A percentile compares a stretch with the other conserved stretches of the same genome.
Conservation (phyloP, 2,329 filamentous ascomycete species). For the Trichoderma polysporum region DNA sequence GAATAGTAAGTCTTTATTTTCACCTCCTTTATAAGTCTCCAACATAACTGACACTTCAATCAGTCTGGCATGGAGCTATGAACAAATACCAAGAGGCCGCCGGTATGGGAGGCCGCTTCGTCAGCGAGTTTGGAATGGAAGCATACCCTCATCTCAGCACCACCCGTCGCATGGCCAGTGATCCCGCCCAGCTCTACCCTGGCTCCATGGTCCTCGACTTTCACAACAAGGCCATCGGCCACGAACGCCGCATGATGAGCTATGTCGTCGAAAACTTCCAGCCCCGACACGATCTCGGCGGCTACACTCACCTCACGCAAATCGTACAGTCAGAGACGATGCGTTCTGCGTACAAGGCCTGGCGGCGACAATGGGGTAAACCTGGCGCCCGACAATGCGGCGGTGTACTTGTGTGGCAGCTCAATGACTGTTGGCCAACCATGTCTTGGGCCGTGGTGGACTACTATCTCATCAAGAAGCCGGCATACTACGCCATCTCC, state of each 20-base stretch:
- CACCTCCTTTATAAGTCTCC: not conserved
- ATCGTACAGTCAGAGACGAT: constrained; percentile 55
- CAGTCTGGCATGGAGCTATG: constrained; percentile 67
- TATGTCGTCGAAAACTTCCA: constrained; percentile 77
- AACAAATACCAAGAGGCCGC: constrained; percentile 77
- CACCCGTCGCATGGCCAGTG: constrained; percentile 62
- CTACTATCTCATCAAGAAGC: constrained; percentile 63
- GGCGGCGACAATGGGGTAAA: constrained; percentile 62
- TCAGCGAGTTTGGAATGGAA: constrained; percentile 77
- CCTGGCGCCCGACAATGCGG: constrained; percentile 56
- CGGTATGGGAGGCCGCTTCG: constrained; percentile 70
- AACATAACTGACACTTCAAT: not conserved
- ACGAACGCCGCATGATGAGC: constrained; percentile 70
- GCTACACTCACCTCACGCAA: constrained; percentile 72
- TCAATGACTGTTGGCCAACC: constrained; percentile 70
- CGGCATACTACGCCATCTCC: constrained; percentile 52
- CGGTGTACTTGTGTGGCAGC: constrained; percentile 66
- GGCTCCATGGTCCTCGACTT: constrained; percentile 76
- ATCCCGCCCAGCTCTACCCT: constrained; percentile 53
- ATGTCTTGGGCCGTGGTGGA: constrained; percentile 66
- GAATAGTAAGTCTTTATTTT: constrained; percentile 35
- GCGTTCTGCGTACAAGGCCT: constrained; percentile 50
- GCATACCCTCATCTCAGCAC: constrained; percentile 65
- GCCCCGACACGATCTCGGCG: constrained; percentile 56
- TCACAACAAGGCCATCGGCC: constrained; percentile 79